Percentiles rank a stretch among this genome's conserved stretches.
phyloP scores from a whole-genome alignment of 2,329 filamentous ascomycete genomes.

The Fusarium mexicanum region DNA sequence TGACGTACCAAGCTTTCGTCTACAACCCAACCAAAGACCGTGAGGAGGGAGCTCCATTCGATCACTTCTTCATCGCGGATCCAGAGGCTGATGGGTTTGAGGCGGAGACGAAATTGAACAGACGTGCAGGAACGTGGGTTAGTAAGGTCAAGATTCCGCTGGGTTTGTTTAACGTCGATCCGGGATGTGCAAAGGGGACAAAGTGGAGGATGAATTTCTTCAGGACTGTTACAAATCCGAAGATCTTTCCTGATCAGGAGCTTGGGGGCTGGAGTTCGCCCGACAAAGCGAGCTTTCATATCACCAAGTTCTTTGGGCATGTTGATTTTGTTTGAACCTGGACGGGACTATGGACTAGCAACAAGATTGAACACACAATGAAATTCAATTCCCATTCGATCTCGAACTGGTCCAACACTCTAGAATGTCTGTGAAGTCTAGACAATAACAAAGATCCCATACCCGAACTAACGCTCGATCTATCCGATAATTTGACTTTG shows the following conservation, averaged over 20 bases:
- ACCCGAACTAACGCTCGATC: too few relatives aligned
- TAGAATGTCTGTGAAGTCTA: background rate
- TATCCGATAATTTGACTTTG: background rate
- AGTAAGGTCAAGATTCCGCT: conserved; percentile 56
- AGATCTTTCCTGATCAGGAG: conserved; percentile 55
- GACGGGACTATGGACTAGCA: too few relatives aligned
- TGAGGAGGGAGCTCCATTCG: conserved; percentile 53
- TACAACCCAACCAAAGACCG: conserved; percentile 61
- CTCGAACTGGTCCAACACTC: rapidly evolving
- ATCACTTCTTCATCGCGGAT: conserved; percentile 54
- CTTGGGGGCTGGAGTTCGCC: conserved; percentile 59
- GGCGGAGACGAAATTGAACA: conserved; percentile 53
- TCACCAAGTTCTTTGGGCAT: conserved; percentile 57
- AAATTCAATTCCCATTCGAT: background rate
- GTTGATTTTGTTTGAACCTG: conserved; percentile 48
- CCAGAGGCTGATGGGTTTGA: conserved; percentile 54
- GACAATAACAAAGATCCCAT: background rate
- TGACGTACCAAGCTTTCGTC: conserved; percentile 61
- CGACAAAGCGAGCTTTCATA: conserved; percentile 58
- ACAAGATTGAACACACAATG: background rate
- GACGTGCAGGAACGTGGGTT: conserved; percentile 50
- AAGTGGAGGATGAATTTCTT: conserved; percentile 64
- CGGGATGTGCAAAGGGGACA: conserved; percentile 53
- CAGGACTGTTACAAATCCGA: conserved; percentile 55
- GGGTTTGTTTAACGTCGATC: conserved; percentile 60